Conservation (phyloP, 2,329 filamentous ascomycete genomes). For the Alternaria sp. region DNA sequence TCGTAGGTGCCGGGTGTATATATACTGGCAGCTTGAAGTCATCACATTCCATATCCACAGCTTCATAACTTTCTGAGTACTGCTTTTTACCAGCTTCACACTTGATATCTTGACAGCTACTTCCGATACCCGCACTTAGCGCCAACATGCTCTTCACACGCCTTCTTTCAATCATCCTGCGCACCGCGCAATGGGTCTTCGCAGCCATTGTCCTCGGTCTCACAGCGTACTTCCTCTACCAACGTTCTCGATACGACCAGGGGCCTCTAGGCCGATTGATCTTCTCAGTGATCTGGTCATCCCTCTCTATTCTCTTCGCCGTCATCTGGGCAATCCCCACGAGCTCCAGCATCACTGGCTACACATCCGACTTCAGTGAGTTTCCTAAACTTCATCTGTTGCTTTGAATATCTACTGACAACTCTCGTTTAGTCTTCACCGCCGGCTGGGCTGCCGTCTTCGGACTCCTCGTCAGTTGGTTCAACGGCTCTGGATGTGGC, state of each 20-base stretch:
- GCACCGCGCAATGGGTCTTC: constrained; percentile 70
- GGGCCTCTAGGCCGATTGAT: constrained; percentile 71
- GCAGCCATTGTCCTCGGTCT: constrained; percentile 62
- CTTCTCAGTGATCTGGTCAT: constrained; percentile 75
- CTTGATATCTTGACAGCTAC: not conserved
- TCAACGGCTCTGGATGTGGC: constrained; percentile 33
- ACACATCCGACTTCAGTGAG: constrained; percentile 67
- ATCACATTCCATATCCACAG: not conserved
- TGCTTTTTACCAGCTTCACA: not conserved
- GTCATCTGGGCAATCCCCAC: constrained; percentile 78
- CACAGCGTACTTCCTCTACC: constrained; percentile 31
- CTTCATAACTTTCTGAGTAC: not conserved
- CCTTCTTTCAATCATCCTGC: constrained; percentile 63
- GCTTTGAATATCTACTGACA: not conserved
- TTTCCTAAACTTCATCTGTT: too few species aligned
- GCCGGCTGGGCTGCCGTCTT: constrained; percentile 67
- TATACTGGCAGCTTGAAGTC: constrained; percentile 4
- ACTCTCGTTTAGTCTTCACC: constrained; percentile 58
- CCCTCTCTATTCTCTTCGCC: constrained; percentile 70
- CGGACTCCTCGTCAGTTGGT: constrained; percentile 49
- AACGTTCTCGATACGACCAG: constrained; percentile 48
- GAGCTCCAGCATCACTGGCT: constrained; percentile 69
- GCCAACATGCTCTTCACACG: constrained; percentile 50
- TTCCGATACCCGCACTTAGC: not conserved
- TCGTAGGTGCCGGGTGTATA: not conserved